Evolutionary conservation across 805 yeast genomes (phyloP), one percentile per base, ranked within the genome.

Genomic region (Metschnikowia baotianmanensis): DNA sequence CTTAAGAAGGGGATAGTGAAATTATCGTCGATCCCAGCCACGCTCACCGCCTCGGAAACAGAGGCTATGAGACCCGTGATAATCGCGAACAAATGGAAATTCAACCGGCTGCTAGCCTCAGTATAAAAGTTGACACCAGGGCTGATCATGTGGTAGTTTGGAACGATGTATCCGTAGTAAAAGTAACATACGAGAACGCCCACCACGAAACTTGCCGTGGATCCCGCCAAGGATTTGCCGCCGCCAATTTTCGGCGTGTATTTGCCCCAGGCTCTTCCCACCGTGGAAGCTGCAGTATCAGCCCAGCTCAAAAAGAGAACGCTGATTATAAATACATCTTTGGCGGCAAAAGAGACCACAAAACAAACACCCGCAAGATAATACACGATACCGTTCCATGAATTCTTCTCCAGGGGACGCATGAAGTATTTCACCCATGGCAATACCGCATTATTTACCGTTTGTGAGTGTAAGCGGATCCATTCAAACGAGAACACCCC

Each of bases 261-360:
- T 54, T 84, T 76, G 7, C 98, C 98, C 60, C 67, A 91, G 40
- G 76, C 77, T 50, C 99, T 75, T 28, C 99, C 99, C 56, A 90
- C 65, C 0, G 96, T 87, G 3, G 96, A 87, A 2, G 99, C 99
- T 2, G 97, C 91, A 8, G 98, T 88, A 58, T 93, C 99, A 5
- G 96, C 89, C 98, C 98, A 93, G 57, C 96, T 86, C 47, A 93
- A 74, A 36, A 91, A 69, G 49, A 89, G 71, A 3, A 89, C 80
- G 17, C 95, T 72, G 68, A 88, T 72, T 20, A 90, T 69, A 1
- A 83, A 72, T 35, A 93, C 81, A 56, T 93, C 99, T 63, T 88
- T 87, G 11, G 91, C 81, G 53, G 80, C 83, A 17, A 80, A 61
- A 1, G 72, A 47, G 55, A 89, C 86, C 8, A 89, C 87, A 48